Base-by-base conservation (phyloP, 768 basidiomycete species). In the Pholiota molesta region DNA sequence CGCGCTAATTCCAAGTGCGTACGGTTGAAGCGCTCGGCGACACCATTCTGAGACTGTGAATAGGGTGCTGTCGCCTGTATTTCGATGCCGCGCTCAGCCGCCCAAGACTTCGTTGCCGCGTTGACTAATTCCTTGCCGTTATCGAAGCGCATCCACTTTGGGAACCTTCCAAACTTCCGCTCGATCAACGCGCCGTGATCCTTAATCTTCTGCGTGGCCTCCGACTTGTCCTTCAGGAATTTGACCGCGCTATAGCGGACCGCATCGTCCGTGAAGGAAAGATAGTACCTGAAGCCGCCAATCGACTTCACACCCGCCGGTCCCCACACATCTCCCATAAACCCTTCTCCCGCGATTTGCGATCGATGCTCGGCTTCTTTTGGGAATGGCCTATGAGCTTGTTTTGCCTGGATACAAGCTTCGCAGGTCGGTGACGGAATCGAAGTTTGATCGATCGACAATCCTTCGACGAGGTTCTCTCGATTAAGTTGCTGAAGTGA, bases 1-100 rank as follows among this genome's bases (percentile, higher is more conserved):
- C 65, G 23, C 0, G 63, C 69, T n/a, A 77, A 44, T 47, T 78
- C 71, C 0, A 76, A 23, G 0, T 76, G 37, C 0, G 74, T 79
- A 3, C 67, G 33, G 55, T 80, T 81, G n/a, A 72, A 70, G 0
- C 71, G 51, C 39, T 84, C 79, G 0, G 79, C 79, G 0, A 81
- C 66, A 0, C 81, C 74, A 61, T 80, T 81, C 28, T 79, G 76
- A 0, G 73, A 64, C 0, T 75, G 76, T 7, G 75, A 73, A 33
- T 80, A 78, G 2, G 75, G 78, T 4, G 71, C 71, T 0, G 72
- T 76, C 0, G 64, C 66, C 16, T 80, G 71, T 0, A 77, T 60
- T 0, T 67, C 66, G 7, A 78, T 76, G 0, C 78, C 76, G 1
- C 67, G 60, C 0, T 53, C 4, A 0, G 35, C 59, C 31, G 68